phyloP scores from a whole-genome alignment of 352 stramenopile species.

The Pythium chondricola region DNA sequence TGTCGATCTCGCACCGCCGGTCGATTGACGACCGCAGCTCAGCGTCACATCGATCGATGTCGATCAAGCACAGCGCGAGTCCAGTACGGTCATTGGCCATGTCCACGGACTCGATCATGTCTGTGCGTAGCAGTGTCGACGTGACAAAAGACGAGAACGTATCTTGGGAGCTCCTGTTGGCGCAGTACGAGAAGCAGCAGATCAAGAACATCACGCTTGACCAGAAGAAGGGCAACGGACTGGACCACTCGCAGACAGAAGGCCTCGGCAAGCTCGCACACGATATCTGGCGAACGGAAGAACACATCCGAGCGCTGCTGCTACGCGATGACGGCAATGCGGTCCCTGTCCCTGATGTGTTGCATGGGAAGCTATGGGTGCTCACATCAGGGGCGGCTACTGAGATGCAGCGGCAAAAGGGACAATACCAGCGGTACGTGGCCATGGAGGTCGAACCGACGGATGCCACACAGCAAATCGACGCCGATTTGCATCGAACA shows the following conservation, averaged over 20 bases:
- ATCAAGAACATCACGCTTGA: conserved; percentile 38
- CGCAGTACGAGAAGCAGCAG: conserved; percentile 65
- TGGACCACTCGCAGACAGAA: conserved; percentile 28
- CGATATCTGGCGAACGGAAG: conserved; percentile 76
- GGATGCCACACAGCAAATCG: conserved; percentile 76
- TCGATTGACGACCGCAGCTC: conserved; percentile 79
- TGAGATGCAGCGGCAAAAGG: conserved; percentile 56
- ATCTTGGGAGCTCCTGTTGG: conserved; percentile 53
- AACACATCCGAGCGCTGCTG: conserved; percentile 66
- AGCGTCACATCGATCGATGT: conserved; percentile 23
- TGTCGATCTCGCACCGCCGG: conserved; percentile 67
- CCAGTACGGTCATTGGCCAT: conserved; percentile 8
- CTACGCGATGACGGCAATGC: conserved; percentile 53
- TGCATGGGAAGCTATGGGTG: conserved; percentile 82
- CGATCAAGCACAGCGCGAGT: neutral
- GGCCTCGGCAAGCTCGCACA: conserved; percentile 62
- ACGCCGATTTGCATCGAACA: conserved; percentile 78
- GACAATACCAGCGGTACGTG: conserved; percentile 48
- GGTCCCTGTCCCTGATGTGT: conserved; percentile 43
- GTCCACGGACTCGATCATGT: conserved; percentile 23
- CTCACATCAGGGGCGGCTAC: conserved; percentile 59
- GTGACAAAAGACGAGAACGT: conserved; percentile 41
- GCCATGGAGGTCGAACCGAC: conserved; percentile 47
- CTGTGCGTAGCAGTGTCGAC: conserved; percentile 25
- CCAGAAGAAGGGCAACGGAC: conserved; percentile 2